phyloP scores from a whole-genome alignment of 305 asterid species.

The Fraxinus sp. region DNA sequence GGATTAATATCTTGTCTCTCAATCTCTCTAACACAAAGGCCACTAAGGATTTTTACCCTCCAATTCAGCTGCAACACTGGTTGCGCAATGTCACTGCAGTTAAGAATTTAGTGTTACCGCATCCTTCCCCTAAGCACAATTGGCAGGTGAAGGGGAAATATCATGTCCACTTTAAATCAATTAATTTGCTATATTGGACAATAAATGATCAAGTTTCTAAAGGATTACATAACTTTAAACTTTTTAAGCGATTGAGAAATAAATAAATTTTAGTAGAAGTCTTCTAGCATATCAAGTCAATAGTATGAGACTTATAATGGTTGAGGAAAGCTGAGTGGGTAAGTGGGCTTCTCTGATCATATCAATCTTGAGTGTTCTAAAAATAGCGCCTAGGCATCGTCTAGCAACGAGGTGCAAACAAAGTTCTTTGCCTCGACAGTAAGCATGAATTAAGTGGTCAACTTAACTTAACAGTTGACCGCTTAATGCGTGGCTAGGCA shows the following conservation, averaged over 20 bases:
- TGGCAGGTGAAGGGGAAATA: too few relatives aligned
- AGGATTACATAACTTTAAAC: neutral
- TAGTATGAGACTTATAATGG: neutral
- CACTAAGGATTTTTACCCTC: neutral
- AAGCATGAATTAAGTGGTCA: too few relatives aligned
- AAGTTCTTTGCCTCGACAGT: too few relatives aligned
- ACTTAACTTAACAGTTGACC: too few relatives aligned
- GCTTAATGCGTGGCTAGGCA: too few relatives aligned
- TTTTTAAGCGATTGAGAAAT: neutral
- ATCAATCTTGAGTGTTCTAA: neutral
- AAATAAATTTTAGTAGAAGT: neutral
- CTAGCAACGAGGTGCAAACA: too few relatives aligned
- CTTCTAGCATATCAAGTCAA: neutral
- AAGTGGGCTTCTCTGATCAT: neutral
- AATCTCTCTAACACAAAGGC: neutral
- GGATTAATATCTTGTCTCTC: neutral
- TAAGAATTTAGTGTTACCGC: neutral
- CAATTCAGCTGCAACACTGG: neutral
- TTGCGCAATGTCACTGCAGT: neutral
- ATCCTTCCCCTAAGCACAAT: neutral
- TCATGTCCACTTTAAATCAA: too few relatives aligned
- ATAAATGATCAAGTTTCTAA: too few relatives aligned
- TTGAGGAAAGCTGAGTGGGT: neutral
- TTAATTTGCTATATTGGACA: too few relatives aligned
- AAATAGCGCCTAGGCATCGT: too few relatives aligned